Conservation (phyloP, 2,329 filamentous ascomycete genomes). For the Drechslerella dactyloides region DNA sequence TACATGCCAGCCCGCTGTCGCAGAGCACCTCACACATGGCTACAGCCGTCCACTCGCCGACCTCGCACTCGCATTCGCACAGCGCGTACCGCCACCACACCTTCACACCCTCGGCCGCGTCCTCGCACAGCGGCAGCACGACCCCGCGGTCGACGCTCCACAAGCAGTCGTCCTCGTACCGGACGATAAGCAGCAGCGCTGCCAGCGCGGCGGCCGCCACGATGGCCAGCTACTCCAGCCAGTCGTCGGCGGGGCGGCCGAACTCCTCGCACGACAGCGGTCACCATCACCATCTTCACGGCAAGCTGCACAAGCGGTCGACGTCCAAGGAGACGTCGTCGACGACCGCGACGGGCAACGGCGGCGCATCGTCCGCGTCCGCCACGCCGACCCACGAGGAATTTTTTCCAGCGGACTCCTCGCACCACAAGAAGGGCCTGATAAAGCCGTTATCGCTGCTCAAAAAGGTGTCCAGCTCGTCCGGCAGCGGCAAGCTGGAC, state of each 20-base stretch:
- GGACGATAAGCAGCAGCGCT: slow-evolving; percentile 41
- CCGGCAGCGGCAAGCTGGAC: slow-evolving; percentile 40
- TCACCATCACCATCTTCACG: slow-evolving; percentile 38
- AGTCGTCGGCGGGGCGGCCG: slow-evolving; percentile 38
- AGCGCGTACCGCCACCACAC: slow-evolving; percentile 37
- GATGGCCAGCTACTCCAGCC: slow-evolving; percentile 47
- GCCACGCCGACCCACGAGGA: slow-evolving; percentile 34
- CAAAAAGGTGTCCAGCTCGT: slow-evolving; percentile 40
- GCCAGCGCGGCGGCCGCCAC: not conserved
- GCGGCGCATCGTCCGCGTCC: slow-evolving; percentile 4
- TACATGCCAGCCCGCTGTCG: not conserved
- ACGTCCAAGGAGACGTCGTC: slow-evolving; percentile 41
- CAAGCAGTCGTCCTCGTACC: slow-evolving; percentile 47
- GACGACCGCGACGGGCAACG: too few relatives aligned
- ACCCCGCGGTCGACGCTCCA: slow-evolving; percentile 38
- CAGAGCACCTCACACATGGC: slow-evolving; percentile 29
- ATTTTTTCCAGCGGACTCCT: slow-evolving; percentile 39
- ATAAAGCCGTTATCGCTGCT: slow-evolving; percentile 47
- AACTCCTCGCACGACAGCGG: slow-evolving; percentile 38
- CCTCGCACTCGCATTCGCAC: slow-evolving; percentile 42
- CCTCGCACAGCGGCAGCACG: slow-evolving; percentile 30
- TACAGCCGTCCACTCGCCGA: slow-evolving; percentile 47
- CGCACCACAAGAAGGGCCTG: slow-evolving; percentile 48
- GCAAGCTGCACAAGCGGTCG: slow-evolving; percentile 50
- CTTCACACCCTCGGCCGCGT: slow-evolving; percentile 29